phyloP scores from a whole-genome alignment of 2,329 filamentous ascomycete genomes.

The Teratosphaeria pseudoeucalypti region DNA sequence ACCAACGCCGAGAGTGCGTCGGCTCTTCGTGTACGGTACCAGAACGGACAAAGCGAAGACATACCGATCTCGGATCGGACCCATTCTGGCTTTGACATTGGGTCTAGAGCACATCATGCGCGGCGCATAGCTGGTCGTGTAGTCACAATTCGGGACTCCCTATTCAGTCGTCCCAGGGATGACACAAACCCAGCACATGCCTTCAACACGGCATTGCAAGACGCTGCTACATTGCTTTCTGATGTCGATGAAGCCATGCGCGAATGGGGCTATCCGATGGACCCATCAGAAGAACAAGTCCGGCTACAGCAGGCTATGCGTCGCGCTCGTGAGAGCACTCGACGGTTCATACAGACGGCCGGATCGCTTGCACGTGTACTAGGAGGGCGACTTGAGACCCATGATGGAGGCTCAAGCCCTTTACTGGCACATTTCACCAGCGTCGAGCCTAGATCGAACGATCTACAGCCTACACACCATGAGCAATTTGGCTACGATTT shows the following conservation, averaged over 20 bases:
- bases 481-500: slow-evolving; percentile 56
- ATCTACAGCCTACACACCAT: slow-evolving; percentile 25
- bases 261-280: slow-evolving; percentile 47
- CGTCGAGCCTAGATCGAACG: slow-evolving; percentile 31
- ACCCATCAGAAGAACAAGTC: slow-evolving; percentile 44
- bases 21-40: slow-evolving; percentile 47
- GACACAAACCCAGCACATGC: slow-evolving; percentile 17
- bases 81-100: slow-evolving; percentile 29
- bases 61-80: slow-evolving; percentile 35
- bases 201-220: slow-evolving; percentile 22
- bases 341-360: slow-evolving; percentile 52
- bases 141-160: slow-evolving; percentile 40
- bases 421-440: slow-evolving; percentile 15
- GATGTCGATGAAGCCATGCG: slow-evolving; percentile 48
- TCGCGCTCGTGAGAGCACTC: slow-evolving; percentile 44
- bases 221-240: slow-evolving; percentile 36
- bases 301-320: slow-evolving; percentile 46
- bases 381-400: slow-evolving; percentile 41
- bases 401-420: slow-evolving; percentile 9
- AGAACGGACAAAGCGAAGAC: slow-evolving; percentile 50
- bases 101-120: slow-evolving; percentile 42
- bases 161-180: slow-evolving; percentile 40
- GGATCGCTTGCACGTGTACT: slow-evolving; percentile 48
- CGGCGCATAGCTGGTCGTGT: slow-evolving; percentile 46
- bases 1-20: slow-evolving; percentile 28